Percentiles rank a stretch among this genome's conserved stretches.
Conservation (phyloP, 1,139 yeast genomes). For the Pichia sp. region DNA sequence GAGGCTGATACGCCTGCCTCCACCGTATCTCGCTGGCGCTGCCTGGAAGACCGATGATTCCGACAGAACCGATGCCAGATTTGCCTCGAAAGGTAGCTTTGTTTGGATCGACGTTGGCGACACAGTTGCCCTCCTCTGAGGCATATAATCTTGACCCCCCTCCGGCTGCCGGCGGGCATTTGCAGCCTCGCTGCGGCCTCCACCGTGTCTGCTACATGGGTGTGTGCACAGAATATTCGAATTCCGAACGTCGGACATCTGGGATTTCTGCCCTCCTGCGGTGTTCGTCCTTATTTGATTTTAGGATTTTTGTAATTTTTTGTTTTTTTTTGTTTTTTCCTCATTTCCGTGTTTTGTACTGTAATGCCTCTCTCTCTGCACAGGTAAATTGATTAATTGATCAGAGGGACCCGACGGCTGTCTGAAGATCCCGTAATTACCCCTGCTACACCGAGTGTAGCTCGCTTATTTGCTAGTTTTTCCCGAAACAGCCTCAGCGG, state of each 20-base stretch:
- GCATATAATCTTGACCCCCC: not conserved
- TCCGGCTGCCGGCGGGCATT: not conserved
- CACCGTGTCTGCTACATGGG: not conserved
- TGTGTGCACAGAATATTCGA: not conserved
- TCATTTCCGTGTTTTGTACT: not conserved
- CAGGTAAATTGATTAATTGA: not conserved
- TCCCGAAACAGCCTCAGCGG: not conserved
- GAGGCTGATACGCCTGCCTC: not conserved
- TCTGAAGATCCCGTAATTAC: too few species aligned
- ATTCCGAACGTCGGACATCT: slow-evolving; percentile 7
- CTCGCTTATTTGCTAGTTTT: not conserved
- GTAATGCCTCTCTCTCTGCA: not conserved
- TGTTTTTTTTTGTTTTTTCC: not conserved
- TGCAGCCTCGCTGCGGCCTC: too few species aligned
- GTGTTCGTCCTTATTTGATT: too few species aligned
- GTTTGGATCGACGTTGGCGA: not conserved
- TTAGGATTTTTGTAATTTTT: not conserved
- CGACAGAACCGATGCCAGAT: not conserved
- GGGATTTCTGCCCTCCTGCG: not conserved
- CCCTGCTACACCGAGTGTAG: not conserved
- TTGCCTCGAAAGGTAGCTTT: not conserved
- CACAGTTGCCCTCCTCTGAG: not conserved
- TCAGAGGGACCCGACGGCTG: not conserved
- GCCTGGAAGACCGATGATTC: not conserved
- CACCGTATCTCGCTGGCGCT: not conserved